A percentile compares a stretch with the other conserved stretches of the same genome.
Evolutionary conservation across 176 grass and related monocot genomes (phyloP).

Genomic region (Canna indica): DNA sequence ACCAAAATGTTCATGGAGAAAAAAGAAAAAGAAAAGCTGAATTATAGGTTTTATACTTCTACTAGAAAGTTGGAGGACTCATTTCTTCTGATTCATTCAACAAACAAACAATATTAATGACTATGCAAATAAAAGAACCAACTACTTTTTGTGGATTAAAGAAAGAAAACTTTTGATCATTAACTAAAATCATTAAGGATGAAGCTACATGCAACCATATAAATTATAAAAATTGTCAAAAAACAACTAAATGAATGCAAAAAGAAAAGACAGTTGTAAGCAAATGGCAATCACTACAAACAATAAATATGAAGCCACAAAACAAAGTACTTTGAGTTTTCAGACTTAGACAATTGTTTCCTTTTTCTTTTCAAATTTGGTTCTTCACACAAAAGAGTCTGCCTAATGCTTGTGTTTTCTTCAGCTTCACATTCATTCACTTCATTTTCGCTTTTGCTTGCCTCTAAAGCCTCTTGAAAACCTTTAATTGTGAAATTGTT

Average conservation of each 20-base stretch:
- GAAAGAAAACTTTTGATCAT: too few species aligned
- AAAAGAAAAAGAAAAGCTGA: too few species aligned
- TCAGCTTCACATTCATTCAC: constrained; percentile 21
- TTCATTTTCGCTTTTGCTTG: constrained; percentile 27
- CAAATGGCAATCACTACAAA: not conserved
- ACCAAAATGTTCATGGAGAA: too few species aligned
- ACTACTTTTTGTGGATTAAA: too few species aligned
- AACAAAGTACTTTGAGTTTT: constrained; percentile 49
- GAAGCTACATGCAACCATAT: too few species aligned
- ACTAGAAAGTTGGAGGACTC: too few species aligned
- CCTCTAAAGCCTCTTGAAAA: constrained; percentile 16
- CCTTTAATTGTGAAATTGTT: constrained; percentile 35
- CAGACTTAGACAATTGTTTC: constrained; percentile 29
- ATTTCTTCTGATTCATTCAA: too few species aligned
- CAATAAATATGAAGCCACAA: constrained; percentile 7
- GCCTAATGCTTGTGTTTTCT: constrained; percentile 26
- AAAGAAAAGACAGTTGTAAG: not conserved
- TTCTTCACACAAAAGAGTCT: constrained; percentile 14
- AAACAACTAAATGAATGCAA: not conserved
- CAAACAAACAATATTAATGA: too few species aligned
- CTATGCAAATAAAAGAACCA: too few species aligned
- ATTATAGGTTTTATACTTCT: too few species aligned
- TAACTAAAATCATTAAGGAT: too few species aligned
- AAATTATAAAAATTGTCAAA: too few species aligned
- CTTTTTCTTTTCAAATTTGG: constrained; percentile 47